Percentiles rank a stretch among this genome's conserved stretches.
phyloP scores from a whole-genome alignment of 129 eudicot species.

The Escallonia herrerae region DNA sequence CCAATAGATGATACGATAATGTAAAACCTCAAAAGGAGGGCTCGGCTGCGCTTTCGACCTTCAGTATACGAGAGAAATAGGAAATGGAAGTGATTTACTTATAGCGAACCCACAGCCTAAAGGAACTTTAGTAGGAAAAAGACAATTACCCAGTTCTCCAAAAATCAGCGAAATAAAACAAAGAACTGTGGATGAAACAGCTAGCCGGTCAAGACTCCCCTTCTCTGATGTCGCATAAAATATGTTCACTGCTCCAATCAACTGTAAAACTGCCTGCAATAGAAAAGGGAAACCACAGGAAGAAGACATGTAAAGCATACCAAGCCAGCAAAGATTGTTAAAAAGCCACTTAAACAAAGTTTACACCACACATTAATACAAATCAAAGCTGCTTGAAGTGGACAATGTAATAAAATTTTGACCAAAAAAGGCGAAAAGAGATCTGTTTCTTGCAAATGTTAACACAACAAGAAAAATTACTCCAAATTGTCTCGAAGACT shows the following conservation, averaged over 20 bases:
- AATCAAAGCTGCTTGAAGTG: too few species aligned
- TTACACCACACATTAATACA: too few species aligned
- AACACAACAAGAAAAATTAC: too few species aligned
- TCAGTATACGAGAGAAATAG: slow-evolving; percentile 12
- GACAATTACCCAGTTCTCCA: slow-evolving; percentile 62
- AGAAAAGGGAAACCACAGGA: slow-evolving; percentile 9
- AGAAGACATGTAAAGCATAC: not conserved
- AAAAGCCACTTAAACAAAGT: too few species aligned
- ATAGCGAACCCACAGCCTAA: not conserved
- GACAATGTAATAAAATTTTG: too few species aligned
- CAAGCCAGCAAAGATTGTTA: too few species aligned
- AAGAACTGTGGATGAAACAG: slow-evolving; percentile 32
- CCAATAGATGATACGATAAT: slow-evolving; percentile 41
- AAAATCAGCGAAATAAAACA: slow-evolving; percentile 48
- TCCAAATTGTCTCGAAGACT: too few species aligned
- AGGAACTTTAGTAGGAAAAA: not conserved
- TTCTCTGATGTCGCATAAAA: slow-evolving; percentile 24
- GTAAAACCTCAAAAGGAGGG: slow-evolving; percentile 44
- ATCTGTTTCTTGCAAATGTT: too few species aligned
- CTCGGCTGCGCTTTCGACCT: slow-evolving; percentile 75
- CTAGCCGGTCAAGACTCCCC: slow-evolving; percentile 30
- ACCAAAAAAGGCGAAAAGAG: too few species aligned
- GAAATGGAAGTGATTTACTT: not conserved
- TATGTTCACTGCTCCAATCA: slow-evolving; percentile 31
- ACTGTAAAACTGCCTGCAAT: slow-evolving; percentile 49